Evolutionary conservation across 345 rosid species (phyloP).

Genomic region (Erodium maritimum): DNA sequence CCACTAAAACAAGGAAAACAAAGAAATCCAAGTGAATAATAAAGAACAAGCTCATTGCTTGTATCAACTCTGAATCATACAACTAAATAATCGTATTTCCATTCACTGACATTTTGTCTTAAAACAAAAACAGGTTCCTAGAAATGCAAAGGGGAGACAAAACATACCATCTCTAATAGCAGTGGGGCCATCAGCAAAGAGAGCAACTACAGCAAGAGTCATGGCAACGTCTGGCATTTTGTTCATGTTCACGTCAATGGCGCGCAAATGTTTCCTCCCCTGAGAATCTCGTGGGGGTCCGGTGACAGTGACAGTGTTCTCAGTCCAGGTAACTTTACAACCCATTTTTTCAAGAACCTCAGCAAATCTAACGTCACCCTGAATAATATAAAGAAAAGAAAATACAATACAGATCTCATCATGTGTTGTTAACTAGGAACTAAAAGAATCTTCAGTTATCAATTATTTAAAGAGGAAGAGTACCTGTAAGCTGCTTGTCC

Average conservation of each 20-base stretch:
- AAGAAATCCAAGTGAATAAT: no score
- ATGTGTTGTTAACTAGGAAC: no score
- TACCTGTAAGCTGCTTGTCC: slow-evolving; percentile 90
- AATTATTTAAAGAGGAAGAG: background rate
- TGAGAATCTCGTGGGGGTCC: slow-evolving; percentile 73
- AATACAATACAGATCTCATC: no score
- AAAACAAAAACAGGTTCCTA: background rate
- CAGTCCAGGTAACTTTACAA: slow-evolving; percentile 78
- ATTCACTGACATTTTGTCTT: background rate
- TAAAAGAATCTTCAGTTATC: no score
- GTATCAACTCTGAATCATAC: background rate
- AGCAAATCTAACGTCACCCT: slow-evolving; percentile 94
- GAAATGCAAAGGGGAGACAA: background rate
- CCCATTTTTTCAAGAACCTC: slow-evolving; percentile 98
- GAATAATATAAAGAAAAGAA: background rate
- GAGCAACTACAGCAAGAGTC: slow-evolving; percentile 96
- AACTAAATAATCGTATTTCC: background rate
- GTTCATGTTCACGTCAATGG: slow-evolving; percentile 93
- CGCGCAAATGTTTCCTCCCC: slow-evolving; percentile 57
- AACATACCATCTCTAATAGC: slow-evolving; percentile 85
- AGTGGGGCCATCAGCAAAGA: slow-evolving; percentile 86
- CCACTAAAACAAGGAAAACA: slow-evolving; percentile 33
- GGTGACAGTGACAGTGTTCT: slow-evolving; percentile 79
- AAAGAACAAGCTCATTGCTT: background rate
- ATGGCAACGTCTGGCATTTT: slow-evolving; percentile 99